Percentiles rank a stretch among this genome's conserved stretches.
phyloP scores from a whole-genome alignment of 345 rosid species.

The Ceriops zippeliana region DNA sequence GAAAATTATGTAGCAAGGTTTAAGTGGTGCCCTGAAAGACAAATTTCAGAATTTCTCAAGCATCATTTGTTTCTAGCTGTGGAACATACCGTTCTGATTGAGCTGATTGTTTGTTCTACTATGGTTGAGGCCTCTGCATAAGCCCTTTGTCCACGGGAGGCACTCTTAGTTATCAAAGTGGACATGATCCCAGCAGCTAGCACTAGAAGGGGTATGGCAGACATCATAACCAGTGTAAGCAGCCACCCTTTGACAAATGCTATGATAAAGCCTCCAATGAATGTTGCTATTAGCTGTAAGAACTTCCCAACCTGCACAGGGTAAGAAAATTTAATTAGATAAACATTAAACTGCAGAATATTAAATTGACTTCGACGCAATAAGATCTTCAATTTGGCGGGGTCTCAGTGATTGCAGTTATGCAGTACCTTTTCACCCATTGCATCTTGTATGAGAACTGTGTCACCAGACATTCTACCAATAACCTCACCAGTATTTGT shows the following conservation, averaged over 20 bases:
- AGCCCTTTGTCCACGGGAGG: conserved; percentile 26
- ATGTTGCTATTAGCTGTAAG: conserved; percentile 27
- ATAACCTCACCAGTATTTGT: conserved; percentile 39
- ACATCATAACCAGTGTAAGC: conserved; percentile 26
- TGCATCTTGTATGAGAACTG: conserved; percentile 43
- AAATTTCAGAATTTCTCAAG: not conserved
- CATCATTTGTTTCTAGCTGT: not conserved
- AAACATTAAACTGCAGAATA: too few species aligned
- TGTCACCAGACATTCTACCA: conserved; percentile 45
- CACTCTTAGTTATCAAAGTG: conserved; percentile 21
- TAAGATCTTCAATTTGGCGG: not conserved
- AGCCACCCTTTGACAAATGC: conserved; percentile 33
- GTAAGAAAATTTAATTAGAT: too few species aligned
- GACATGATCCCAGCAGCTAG: conserved; percentile 21
- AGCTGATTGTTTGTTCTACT: conserved; percentile 28
- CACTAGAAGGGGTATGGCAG: conserved; percentile 29
- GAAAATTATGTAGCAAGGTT: not conserved
- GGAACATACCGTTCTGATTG: conserved; percentile 28
- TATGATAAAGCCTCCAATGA: conserved; percentile 25
- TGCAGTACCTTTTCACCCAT: conserved; percentile 46
- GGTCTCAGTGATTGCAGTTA: not conserved
- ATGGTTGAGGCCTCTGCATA: conserved; percentile 27
- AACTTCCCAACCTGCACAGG: conserved; percentile 32
- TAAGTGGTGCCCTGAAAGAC: not conserved
- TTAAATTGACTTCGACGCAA: not conserved